A percentile compares a stretch with the other conserved stretches of the same genome.
Evolutionary conservation across 163 green algal species (phyloP).

Genomic region (Picocystis sp.): DNA sequence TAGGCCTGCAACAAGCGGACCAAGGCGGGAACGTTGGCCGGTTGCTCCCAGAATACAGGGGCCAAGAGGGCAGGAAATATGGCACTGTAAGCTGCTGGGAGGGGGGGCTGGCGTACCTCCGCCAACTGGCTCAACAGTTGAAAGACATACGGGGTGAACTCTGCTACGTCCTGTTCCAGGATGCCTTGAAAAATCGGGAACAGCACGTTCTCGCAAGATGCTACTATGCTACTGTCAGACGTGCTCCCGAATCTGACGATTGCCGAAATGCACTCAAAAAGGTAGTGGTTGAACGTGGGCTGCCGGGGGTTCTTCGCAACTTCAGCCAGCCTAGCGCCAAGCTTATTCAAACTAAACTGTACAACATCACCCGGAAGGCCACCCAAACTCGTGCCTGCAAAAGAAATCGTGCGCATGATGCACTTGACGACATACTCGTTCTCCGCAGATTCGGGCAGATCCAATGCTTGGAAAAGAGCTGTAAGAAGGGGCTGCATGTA

Average conservation of each 20-base stretch:
- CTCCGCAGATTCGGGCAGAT: conserved; percentile 55
- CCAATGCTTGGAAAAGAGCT: conserved; percentile 17
- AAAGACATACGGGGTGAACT: conserved; percentile 97
- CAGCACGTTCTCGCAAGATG: conserved; percentile 59
- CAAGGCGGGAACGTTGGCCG: conserved; percentile 81
- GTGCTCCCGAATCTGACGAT: conserved; percentile 34
- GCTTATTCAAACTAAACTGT: conserved; percentile 26
- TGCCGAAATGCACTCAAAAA: conserved; percentile 83
- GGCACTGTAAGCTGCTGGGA: conserved; percentile 47
- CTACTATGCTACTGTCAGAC: conserved; percentile 21
- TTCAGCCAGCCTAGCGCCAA: conserved; percentile 46
- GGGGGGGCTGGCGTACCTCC: conserved; percentile 29
- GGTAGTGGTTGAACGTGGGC: conserved; percentile 92
- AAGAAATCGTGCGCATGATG: conserved; percentile 77
- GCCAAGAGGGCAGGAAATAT: conserved; percentile 75
- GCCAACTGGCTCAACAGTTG: conserved; percentile 81
- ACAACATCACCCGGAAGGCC: conserved; percentile 17
- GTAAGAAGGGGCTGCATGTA: conserved; percentile 30
- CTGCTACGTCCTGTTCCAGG: conserved; percentile 27
- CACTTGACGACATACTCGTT: conserved; percentile 94
- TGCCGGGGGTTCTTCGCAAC: conserved; percentile 85
- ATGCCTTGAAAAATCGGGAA: conserved; percentile 84
- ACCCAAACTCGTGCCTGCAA: conserved; percentile 24
- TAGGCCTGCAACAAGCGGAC: conserved; percentile 82
- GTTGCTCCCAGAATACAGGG: conserved; percentile 74